Base-by-base conservation (phyloP, 148 eudicot species). In the Mesembryanthemum crystallinum region DNA sequence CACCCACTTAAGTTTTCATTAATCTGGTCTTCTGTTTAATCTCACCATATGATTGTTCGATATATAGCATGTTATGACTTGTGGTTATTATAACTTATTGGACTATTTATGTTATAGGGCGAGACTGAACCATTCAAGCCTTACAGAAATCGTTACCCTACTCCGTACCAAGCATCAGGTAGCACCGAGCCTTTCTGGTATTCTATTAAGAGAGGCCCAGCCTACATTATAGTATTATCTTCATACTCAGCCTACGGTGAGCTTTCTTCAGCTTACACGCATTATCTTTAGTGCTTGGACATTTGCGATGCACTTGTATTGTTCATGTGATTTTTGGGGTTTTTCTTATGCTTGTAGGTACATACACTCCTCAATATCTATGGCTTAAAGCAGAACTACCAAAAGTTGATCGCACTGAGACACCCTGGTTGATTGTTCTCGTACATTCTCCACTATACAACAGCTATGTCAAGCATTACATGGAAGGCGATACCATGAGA, bases 191-290 rank as follows among this genome's bases (percentile, higher is more conserved):
- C 93, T 2, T 81, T 87, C 29, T 92, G 98, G 98, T 94, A 94
- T 81, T 92, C 98, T 6, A 86, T 94, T 85, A 94, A 90, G 97
- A 81, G 97, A 85, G 98, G 90, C 72, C 87, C 97, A 24, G 91
- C 98, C 32, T 79, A 91, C 80, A 86, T 94, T 71, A 89, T 94
- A 5, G 98, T 94, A 69, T 73, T 94, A 64, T 81, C 97, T 21
- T 87, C 97, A 15, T 94, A 94, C 74, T 91, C 98, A 7, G 89
- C 97, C n/a, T 88, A 86, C 54, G 97, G 98, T 94, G 83, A 70
- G 49, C 49, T 84, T 66, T 9, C 49, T 8, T 2, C 14, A 45
- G 9, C 9, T 43, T 45, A 8, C 49, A 45, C 9, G 14, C 0
- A 45, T 45, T 27, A 51, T 25, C 24, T 12, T 59, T 27, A 59